Evolutionary conservation across 176 grass and related monocot genomes (phyloP), one percentile per base, ranked within the genome.

Genomic region (Ampelocalamus luodianensis): DNA sequence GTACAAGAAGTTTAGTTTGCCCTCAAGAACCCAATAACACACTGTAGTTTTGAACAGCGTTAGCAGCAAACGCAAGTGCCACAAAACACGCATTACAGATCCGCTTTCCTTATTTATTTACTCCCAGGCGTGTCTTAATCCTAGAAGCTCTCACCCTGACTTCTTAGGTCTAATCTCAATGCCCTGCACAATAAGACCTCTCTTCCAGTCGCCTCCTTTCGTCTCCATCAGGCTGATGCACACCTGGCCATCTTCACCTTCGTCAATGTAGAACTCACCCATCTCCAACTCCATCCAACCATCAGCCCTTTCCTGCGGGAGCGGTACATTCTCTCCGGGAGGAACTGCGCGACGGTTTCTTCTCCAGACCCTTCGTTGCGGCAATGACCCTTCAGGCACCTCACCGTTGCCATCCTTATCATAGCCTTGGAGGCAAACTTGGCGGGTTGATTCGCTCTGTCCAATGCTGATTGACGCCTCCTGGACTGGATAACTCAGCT

Each of bases 241-340:
- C 2, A 87, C 86, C 53, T 87, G 90, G 6, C 86, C 88, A 17
- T 94, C 77, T 0, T 83, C 88, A 18, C 56, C 86, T 17, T 65
- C 82, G 3, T 76, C 81, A 3, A 29, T 89, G 34, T 59, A 36
- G 76, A 97, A 90, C 58, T 87, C 80, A 2, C 94, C 92, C 58
- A 92, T 32, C 72, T 89, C 86, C 51, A 97, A 7, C 77, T 97
- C 94, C 90, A 89, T 87, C 92, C 90, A 94, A 10, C 63, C 83
- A 6, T 94, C 92, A 1, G 24, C 1, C 27, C 92, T 90, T 44
- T 14, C n/a, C n/a, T n/a, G n/a, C n/a, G n/a, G n/a, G n/a, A n/a
- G n/a, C n/a, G n/a, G n/a, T n/a, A n/a, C n/a, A 29, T 29, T 29
- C 29, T 29, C 29, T 29, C 29, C 29, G 29, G 29, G 29, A 29